Evolutionary conservation across 768 basidiomycete species (phyloP), one percentile per base, ranked within the genome.

Genomic region (Suillus subaureus): DNA sequence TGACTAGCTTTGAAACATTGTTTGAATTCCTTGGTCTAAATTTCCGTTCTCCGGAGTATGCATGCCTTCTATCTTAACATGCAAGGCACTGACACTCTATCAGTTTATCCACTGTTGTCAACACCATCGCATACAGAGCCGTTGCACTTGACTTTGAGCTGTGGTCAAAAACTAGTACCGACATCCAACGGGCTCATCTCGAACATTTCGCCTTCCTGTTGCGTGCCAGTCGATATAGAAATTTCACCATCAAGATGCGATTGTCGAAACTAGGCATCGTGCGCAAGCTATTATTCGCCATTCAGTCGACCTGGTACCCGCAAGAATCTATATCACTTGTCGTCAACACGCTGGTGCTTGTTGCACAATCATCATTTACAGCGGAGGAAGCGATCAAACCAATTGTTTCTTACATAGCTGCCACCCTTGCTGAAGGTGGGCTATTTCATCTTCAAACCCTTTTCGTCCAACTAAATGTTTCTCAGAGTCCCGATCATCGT

Each of bases 111-210:
- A 93, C 92, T 0, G 83, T 98, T 37, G 85, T 89, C 60, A 97
- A 97, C 71, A 81, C 88, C 6, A 82, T 90, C 1, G 96, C 92
- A 6, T 97, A 97, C 74, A 84, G 85, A 52, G 85, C 89, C 5
- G 85, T 98, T 57, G 93, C 93, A 0, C 85, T 98, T 1, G 94
- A 97, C 70, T 93, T 98, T 68, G 90, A 94, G 61, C 86, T 97
- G 13, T 98, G 96, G 96, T 87, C 92, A 0, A 83, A 79, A 39
- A 88, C 91, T 0, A 82, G 82, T 4, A 72, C 80, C 21, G 92
- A 93, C 58, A 87, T 97, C n/a, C 92, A 94, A 70, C 83, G 82
- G 5, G 84, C 88, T 15, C 90, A 95, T 69, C 80, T 96, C 0
- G 89, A 91, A 57, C 95, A 97, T 73, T 96, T 97, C 72, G 76